Evolutionary conservation across 2,329 filamentous ascomycete species (phyloP).

Genomic region (Ophiostoma sp.): DNA sequence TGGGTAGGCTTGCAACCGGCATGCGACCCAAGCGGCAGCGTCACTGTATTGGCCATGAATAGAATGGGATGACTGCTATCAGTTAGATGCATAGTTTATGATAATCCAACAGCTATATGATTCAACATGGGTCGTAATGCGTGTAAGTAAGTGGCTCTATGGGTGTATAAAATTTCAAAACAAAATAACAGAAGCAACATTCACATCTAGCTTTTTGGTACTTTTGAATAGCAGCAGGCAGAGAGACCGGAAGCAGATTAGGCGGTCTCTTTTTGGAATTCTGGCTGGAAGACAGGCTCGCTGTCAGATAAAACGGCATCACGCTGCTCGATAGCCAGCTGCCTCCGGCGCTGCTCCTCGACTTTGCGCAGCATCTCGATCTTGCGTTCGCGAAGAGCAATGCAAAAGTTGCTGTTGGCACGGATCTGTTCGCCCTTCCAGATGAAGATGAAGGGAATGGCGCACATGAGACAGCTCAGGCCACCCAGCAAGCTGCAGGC

Average conservation of each 20-base stretch:
- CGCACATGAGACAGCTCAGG: constrained; percentile 46
- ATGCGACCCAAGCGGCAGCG: neutral
- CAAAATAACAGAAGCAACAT: neutral
- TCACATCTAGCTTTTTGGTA: too few species aligned
- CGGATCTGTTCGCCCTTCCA: constrained; percentile 53
- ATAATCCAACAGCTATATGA: neutral
- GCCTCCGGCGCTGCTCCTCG: constrained; percentile 34
- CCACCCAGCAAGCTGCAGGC: constrained; percentile 51
- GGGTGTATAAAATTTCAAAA: neutral
- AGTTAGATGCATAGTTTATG: neutral
- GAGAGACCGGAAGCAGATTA: neutral
- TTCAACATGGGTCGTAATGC: neutral
- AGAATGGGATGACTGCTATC: neutral
- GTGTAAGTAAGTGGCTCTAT: neutral
- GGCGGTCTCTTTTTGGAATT: constrained; percentile 18
- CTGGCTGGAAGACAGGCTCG: neutral
- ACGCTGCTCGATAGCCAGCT: neutral
- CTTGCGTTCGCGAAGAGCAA: constrained; percentile 50
- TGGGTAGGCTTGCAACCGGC: neutral
- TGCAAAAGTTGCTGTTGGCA: constrained; percentile 56
- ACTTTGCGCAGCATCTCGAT: constrained; percentile 41
- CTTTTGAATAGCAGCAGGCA: neutral
- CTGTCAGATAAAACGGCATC: neutral
- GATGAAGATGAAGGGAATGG: constrained; percentile 49
- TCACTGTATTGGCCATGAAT: neutral